Base-by-base conservation (phyloP, 73 alveolate genomes). In the Paramecium primaurelia region DNA sequence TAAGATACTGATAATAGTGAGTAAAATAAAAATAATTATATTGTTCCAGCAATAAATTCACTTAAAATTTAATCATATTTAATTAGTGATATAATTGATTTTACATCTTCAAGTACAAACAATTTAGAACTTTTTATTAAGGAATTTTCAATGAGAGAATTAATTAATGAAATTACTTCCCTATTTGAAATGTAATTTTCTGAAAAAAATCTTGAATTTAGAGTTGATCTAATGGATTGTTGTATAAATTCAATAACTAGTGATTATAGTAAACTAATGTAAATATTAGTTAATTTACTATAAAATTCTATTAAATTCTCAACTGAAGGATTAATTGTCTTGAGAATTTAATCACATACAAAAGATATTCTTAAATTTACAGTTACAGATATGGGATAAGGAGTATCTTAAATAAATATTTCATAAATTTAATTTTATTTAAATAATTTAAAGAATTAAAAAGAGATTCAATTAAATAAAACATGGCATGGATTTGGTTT, bases 11-110 rank as follows among this genome's bases (percentile, higher is more conserved):
- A 71, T 44, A 42, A 8, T 14, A 6, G 86, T 69, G 58, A 89
- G 8, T 8, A 14, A 25, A 37, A 47, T 2, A 89, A 71, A 89
- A 71, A 69, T 12, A 49, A 30, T 14, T 45, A 44, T 42, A 59
- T 89, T 8, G 11, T 68, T 26, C 94, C 94, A 18, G 90, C 94
- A 25, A 58, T 40, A 12, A 47, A 89, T n/a, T 59, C 94, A 4
- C 59, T 89, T 4, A 89, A 47, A 22, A 30, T 89, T 18, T 71
- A 89, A 73, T 40, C 71, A 14, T 89, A 71, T 30, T 89, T 89
- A 34, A 89, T 89, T 71, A 44, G 83, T 73, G 94, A 89, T 28
- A 89, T 89, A 28, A 58, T 89, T 22, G 94, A 89, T 47, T 89
- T 89, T 49, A 28, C 92, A n/a, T 89, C 49, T 42, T 26, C 58